Percentiles rank a stretch among this genome's conserved stretches.
These are phyloP conservation scores for Linaria vulgaris DNA, from an alignment of 257 asterid genomes.

Conservation along the genomic window DNA sequence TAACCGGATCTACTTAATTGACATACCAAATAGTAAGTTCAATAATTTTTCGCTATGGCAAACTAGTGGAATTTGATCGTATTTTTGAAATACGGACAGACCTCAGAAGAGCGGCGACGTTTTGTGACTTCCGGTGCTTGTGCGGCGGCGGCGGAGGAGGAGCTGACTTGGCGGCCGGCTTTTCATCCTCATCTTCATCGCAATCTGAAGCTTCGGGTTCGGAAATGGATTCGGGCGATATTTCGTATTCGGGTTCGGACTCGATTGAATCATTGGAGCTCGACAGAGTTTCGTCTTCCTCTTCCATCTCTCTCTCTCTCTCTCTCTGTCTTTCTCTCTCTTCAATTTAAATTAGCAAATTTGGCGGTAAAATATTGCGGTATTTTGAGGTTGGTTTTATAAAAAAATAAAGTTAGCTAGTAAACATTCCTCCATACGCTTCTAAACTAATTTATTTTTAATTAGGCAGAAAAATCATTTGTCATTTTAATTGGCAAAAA, in stretches of 20 bases:
- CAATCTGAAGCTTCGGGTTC: conserved; percentile 40
- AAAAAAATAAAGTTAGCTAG: too few species aligned
- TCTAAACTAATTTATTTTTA: too few species aligned
- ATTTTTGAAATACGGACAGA: conserved; percentile 22
- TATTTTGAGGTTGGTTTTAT: too few species aligned
- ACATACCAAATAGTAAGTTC: conserved; percentile 11
- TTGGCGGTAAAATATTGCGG: conserved; percentile 33
- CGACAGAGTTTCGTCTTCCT: conserved; percentile 45
- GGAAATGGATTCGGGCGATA: conserved; percentile 29
- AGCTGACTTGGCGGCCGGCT: conserved; percentile 34
- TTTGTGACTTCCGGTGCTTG: conserved; percentile 51
- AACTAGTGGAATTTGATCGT: neutral
- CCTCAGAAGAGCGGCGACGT: conserved; percentile 75
- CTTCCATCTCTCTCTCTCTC: conserved; percentile 42
- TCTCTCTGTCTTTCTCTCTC: neutral
- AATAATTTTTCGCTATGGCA: neutral
- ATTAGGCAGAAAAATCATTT: too few species aligned
- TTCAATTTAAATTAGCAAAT: conserved; percentile 14
- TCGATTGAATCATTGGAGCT: conserved; percentile 45
- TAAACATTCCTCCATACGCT: too few species aligned
- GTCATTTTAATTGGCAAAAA: too few species aligned
- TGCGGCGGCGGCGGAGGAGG: conserved; percentile 40
- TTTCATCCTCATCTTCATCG: conserved; percentile 36
- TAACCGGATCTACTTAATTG: conserved; percentile 16
- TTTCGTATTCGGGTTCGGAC: conserved; percentile 29